A percentile compares a stretch with the other conserved stretches of the same genome.
Conservation (phyloP, 2,329 filamentous ascomycete genomes). For the Rhynchosporium graminicola region DNA sequence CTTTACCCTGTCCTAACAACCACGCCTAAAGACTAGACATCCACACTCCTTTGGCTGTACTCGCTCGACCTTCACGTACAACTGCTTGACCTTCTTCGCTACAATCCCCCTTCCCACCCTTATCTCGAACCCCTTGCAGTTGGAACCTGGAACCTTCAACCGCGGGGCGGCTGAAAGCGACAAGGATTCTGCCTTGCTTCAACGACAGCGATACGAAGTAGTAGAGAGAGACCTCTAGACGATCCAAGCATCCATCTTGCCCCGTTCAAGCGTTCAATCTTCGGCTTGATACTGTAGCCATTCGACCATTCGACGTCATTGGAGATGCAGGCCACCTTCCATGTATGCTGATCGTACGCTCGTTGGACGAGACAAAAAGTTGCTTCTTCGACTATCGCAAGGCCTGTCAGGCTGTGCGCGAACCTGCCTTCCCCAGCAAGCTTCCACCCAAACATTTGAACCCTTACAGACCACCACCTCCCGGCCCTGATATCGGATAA, state of each 20-base stretch:
- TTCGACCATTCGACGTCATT: slow-evolving; percentile 29
- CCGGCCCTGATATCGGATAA: slow-evolving; percentile 24
- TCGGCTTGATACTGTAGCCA: background rate
- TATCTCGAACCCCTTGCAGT: background rate
- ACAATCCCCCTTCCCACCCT: background rate
- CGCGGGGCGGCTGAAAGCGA: slow-evolving; percentile 19
- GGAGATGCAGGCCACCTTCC: slow-evolving; percentile 30
- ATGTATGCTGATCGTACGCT: slow-evolving; percentile 22
- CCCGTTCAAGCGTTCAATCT: background rate
- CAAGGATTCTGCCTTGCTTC: slow-evolving; percentile 28
- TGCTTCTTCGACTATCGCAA: slow-evolving; percentile 4
- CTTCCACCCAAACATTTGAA: slow-evolving; percentile 4
- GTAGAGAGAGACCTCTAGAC: background rate
- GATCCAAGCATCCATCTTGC: slow-evolving; percentile 1
- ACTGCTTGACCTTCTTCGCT: background rate
- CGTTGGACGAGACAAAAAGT: slow-evolving; percentile 17
- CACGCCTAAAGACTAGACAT: background rate
- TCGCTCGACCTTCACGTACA: background rate
- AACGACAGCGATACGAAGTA: background rate
- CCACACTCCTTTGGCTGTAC: background rate
- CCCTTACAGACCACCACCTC: slow-evolving; percentile 2
- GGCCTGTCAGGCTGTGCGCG: slow-evolving; percentile 19
- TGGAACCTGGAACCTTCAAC: slow-evolving; percentile 9
- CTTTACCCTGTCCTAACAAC: slow-evolving; percentile 10
- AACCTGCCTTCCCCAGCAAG: background rate